These are phyloP conservation scores for Strigomonas oncopelti DNA, from an alignment of 208 protist species.

Conservation along the genomic window DNA sequence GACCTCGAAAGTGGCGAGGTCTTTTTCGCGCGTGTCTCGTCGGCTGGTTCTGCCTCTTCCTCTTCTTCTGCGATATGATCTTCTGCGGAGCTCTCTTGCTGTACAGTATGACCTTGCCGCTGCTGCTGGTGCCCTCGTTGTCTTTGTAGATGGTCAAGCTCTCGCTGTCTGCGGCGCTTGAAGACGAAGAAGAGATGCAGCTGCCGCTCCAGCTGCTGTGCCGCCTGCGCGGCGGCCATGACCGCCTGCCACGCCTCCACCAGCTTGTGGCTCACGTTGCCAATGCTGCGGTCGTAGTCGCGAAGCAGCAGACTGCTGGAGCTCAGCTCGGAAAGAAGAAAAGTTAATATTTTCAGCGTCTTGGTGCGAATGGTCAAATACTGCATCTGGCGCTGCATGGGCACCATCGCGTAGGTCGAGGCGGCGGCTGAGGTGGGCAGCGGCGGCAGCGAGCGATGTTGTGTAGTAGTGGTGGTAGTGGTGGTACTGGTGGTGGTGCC, in stretches of 20 bases:
- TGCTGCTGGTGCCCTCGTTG: neutral
- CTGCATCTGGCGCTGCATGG: neutral
- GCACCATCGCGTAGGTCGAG: neutral
- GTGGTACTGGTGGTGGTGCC: too few relatives aligned
- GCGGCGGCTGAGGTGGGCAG: neutral
- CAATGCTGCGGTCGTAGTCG: constrained; percentile 39
- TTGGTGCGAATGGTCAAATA: neutral
- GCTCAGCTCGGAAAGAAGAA: neutral
- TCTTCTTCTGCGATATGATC: neutral
- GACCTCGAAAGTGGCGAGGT: too few relatives aligned
- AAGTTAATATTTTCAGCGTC: neutral
- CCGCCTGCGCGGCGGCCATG: constrained; percentile 37
- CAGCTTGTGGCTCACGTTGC: constrained; percentile 49
- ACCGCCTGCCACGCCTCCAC: constrained; percentile 62
- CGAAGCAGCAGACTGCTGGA: neutral
- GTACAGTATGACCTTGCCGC: neutral
- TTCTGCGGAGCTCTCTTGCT: too few relatives aligned
- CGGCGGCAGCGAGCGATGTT: too few relatives aligned
- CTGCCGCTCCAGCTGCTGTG: constrained; percentile 23
- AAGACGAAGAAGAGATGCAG: constrained; percentile 4
- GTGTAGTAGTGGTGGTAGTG: too few relatives aligned
- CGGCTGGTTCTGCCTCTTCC: neutral
- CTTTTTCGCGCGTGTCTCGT: too few relatives aligned
- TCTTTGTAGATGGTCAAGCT: neutral
- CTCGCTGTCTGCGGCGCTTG: neutral